phyloP scores from a whole-genome alignment of 1,139 yeast genomes.

The Saccharomyces hybrid region DNA sequence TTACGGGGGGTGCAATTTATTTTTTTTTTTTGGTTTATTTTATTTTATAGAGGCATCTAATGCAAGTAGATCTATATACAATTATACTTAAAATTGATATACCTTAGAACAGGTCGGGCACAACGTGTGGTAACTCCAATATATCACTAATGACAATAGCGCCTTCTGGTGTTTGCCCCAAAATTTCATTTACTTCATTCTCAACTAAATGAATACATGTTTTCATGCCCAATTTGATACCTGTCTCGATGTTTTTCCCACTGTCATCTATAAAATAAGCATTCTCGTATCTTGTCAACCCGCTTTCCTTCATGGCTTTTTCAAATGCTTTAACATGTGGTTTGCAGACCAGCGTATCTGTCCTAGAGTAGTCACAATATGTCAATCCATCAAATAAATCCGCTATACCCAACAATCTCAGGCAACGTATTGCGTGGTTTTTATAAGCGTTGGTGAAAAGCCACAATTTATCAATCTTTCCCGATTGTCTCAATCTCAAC shows the following conservation, averaged over 20 bases:
- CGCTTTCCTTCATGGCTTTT: conserved; percentile 56
- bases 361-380: conserved; percentile 69
- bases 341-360: conserved; percentile 67
- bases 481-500: conserved; percentile 37
- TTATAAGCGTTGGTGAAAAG: conserved; percentile 90
- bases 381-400: conserved; percentile 92
- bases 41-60: conserved; percentile 1
- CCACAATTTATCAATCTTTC: conserved; percentile 61
- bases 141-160: conserved; percentile 41
- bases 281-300: conserved; percentile 42
- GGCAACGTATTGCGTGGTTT: conserved; percentile 75
- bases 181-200: conserved; percentile 35
- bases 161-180: conserved; percentile 36
- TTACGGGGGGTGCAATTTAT: neutral
- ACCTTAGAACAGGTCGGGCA: conserved; percentile 42
- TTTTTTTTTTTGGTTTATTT: neutral
- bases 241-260: conserved; percentile 48
- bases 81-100: conserved; percentile 35
- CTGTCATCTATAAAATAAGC: conserved; percentile 80
- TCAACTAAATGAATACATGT: conserved; percentile 38
- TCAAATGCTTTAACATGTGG: conserved; percentile 63
- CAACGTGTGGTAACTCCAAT: conserved; percentile 40
- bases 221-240: conserved; percentile 39
- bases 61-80: neutral
- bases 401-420: conserved; percentile 73